Percentiles rank a stretch among this genome's conserved stretches.
Evolutionary conservation across 164 flowering plant genomes (phyloP).

Genomic region (Santalum album): DNA sequence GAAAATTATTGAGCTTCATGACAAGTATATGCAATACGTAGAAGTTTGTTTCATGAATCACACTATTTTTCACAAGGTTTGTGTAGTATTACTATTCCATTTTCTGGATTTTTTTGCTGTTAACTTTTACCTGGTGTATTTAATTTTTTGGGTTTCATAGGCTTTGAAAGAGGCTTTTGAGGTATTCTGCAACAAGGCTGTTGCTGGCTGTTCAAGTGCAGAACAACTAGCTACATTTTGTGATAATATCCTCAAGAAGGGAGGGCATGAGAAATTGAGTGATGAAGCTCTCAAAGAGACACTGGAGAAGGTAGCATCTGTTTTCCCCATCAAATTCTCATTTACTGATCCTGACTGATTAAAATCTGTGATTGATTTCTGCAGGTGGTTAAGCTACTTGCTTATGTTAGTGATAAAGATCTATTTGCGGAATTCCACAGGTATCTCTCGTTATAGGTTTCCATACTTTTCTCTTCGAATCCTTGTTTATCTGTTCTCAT

Average conservation of each 20-base stretch:
- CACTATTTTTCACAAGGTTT: slow-evolving; percentile 90
- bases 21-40: slow-evolving; percentile 80
- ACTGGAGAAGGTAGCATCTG: slow-evolving; percentile 60
- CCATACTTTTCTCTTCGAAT: neutral
- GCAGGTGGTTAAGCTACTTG: slow-evolving; percentile 89
- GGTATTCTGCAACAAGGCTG: slow-evolving; percentile 84
- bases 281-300: slow-evolving; percentile 95
- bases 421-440: slow-evolving; percentile 91
- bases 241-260: slow-evolving; percentile 89
- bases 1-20: slow-evolving; percentile 91
- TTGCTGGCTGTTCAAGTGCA: slow-evolving; percentile 84
- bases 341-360: neutral
- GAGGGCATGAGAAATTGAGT: slow-evolving; percentile 91
- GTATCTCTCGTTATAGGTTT: slow-evolving; percentile 22
- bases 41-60: slow-evolving; percentile 71
- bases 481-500: neutral
- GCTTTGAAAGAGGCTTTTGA: slow-evolving; percentile 86
- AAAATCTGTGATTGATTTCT: slow-evolving; percentile 9
- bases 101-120: neutral
- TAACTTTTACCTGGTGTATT: neutral
- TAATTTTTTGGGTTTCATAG: neutral
- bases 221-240: slow-evolving; percentile 89
- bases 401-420: slow-evolving; percentile 89
- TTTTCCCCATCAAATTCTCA: neutral
- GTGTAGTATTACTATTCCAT: neutral